These are phyloP conservation scores for Eucalyptus dawsonii DNA, from an alignment of 345 rosid species.

Conservation along the genomic window DNA sequence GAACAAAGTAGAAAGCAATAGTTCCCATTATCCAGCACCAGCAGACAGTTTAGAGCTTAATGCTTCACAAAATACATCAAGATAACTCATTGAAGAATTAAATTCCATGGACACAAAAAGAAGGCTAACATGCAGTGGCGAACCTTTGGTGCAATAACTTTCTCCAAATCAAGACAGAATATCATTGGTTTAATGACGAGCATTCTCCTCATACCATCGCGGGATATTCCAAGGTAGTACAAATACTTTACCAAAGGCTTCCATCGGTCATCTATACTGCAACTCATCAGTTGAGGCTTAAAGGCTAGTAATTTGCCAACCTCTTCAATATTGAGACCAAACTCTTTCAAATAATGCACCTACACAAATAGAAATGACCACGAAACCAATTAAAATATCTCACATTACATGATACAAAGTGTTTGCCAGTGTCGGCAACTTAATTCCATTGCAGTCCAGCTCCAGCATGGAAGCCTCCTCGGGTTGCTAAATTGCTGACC, in stretches of 20 bases:
- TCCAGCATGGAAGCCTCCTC: background rate
- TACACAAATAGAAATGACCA: conserved; percentile 4
- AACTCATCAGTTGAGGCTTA: conserved; percentile 76
- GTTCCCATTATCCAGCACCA: background rate
- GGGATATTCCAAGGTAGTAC: conserved; percentile 76
- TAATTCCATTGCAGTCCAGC: background rate
- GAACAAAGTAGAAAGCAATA: background rate
- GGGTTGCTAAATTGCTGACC: background rate
- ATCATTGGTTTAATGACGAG: conserved; percentile 70
- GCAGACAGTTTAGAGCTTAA: background rate
- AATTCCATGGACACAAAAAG: background rate
- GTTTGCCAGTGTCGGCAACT: background rate
- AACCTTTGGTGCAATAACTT: conserved; percentile 68
- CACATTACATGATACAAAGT: background rate
- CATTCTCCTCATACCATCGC: conserved; percentile 88
- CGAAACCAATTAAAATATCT: background rate
- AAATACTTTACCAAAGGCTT: conserved; percentile 80
- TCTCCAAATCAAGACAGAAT: conserved; percentile 69
- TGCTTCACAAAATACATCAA: background rate
- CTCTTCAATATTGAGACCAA: conserved; percentile 63
- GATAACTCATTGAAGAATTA: background rate
- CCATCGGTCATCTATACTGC: conserved; percentile 79
- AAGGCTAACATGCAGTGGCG: background rate
- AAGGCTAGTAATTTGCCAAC: conserved; percentile 77
- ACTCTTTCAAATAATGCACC: conserved; percentile 80